These are phyloP conservation scores for Cryptomeria japonica DNA, from an alignment of 75 land plant species.

Conservation along the genomic window DNA sequence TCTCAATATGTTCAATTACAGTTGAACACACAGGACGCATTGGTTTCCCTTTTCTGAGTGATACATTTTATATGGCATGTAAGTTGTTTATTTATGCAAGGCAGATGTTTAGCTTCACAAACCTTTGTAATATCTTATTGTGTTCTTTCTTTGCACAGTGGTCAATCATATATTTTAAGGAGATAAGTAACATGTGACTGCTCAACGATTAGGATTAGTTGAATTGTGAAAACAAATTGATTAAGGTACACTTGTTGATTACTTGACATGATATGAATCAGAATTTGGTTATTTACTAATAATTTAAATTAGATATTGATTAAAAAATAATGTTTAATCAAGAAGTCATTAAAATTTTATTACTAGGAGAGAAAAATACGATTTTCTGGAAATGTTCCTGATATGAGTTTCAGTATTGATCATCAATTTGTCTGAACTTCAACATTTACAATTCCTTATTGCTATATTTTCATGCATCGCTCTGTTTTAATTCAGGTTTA, in stretches of 20 bases:
- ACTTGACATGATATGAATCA: neutral
- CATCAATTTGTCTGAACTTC: neutral
- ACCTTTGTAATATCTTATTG: neutral
- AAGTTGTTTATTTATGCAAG: neutral
- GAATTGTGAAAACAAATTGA: too few relatives aligned
- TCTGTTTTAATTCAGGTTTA: neutral
- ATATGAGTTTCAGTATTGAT: constrained; percentile 1
- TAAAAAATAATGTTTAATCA: neutral
- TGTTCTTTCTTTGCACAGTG: too few relatives aligned
- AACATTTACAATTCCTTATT: neutral
- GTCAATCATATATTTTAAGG: too few relatives aligned
- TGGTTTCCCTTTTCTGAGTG: neutral
- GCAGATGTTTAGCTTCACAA: neutral
- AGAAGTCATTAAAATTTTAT: neutral
- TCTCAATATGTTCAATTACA: too few relatives aligned
- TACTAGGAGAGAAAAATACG: too few relatives aligned
- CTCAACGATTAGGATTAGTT: too few relatives aligned
- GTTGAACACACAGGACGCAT: neutral
- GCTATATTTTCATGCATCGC: neutral
- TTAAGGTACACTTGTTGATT: neutral
- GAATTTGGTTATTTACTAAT: neutral
- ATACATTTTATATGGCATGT: neutral
- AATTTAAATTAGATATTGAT: neutral
- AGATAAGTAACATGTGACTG: too few relatives aligned
- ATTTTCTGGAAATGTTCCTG: neutral